Evolutionary conservation across 2,329 filamentous ascomycete genomes (phyloP).

Genomic region (Lachnellula cervina): DNA sequence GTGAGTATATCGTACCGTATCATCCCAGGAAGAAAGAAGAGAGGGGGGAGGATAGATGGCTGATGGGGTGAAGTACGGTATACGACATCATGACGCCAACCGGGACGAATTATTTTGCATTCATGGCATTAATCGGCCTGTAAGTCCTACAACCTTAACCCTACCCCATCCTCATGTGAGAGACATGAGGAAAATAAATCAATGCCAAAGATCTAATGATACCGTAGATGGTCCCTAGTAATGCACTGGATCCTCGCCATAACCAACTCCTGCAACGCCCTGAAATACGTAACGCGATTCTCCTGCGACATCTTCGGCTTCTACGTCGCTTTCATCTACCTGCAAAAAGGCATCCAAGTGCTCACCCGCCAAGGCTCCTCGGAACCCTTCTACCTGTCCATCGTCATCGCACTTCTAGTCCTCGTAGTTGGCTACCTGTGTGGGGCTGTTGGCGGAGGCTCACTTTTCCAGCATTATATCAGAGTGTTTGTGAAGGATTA

Average conservation of each 20-base stretch:
- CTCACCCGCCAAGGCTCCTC: constrained; percentile 67
- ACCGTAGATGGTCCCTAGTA: constrained; percentile 67
- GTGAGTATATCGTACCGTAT: constrained; percentile 35
- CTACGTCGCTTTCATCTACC: constrained; percentile 87
- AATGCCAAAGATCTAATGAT: too few relatives aligned
- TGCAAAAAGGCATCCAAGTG: constrained; percentile 87
- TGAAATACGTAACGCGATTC: constrained; percentile 87
- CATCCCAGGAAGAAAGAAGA: too few relatives aligned
- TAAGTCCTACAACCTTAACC: constrained; percentile 12
- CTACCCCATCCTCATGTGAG: neutral
- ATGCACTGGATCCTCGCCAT: constrained; percentile 81
- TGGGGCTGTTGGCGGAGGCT: constrained; percentile 64
- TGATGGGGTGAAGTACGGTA: constrained; percentile 59
- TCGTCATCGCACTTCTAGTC: constrained; percentile 71
- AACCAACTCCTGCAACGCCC: constrained; percentile 80
- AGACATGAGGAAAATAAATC: neutral
- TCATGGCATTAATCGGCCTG: constrained; percentile 90
- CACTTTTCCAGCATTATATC: constrained; percentile 68
- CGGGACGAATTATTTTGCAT: constrained; percentile 76
- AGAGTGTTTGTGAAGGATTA: constrained; percentile 87
- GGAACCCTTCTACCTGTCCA: constrained; percentile 69
- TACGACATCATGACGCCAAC: constrained; percentile 79
- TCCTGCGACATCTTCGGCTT: constrained; percentile 93
- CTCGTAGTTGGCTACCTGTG: constrained; percentile 72
- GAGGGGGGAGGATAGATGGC: too few relatives aligned